Evolutionary conservation across 73 alveolate species (phyloP), one percentile per base, ranked within the genome.

Genomic region (Symbiodinium pilosum): DNA sequence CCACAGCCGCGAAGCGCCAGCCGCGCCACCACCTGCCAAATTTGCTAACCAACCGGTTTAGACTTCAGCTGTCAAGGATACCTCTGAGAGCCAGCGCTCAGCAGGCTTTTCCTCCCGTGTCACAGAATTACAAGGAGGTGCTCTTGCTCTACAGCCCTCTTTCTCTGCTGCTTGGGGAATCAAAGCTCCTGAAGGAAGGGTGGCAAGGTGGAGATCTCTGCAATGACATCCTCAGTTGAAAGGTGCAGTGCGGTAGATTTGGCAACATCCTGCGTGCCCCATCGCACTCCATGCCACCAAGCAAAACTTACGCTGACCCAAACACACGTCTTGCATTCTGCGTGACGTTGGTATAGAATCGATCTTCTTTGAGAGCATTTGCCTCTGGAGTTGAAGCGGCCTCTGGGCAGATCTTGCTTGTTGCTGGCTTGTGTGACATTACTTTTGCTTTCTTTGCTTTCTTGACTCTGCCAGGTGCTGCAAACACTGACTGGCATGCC

Each of bases 1-100:
- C 95, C 95, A 20, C 95, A 88, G 86, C 95, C 95, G 9, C 34
- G 26, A 36, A 88, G 43, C 54, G 95, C 95, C 44, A 88, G 86
- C 51, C 64, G 39, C 6, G 95, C 95, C 16, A 64, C 86, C 1
- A 40, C 95, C 34, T 38, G 68, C 26, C 71, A 43, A 83, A 83
- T 52, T 47, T 47, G 81, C 24, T 64, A 26, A 5, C 34, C 75
- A 24, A 5, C 77, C 39, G 9, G 81, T 28, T 26, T 9, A 47
- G 18, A 64, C 5, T 64, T 38, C 39, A 26, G 5, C 5, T 38
- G 81, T 38, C 81, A n/a, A 14, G 59, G 6, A 28, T 38, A 64
- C 81, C 81, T 64, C 81, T 38, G 81, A 64, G 39, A 64, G 81
- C 81, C 81, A 64, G 24, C 81, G 39, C 81, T 64, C 81, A 0